These are phyloP conservation scores for Adansonia madagascariensis DNA, from an alignment of 441 rosid species.

Conservation along the genomic window DNA sequence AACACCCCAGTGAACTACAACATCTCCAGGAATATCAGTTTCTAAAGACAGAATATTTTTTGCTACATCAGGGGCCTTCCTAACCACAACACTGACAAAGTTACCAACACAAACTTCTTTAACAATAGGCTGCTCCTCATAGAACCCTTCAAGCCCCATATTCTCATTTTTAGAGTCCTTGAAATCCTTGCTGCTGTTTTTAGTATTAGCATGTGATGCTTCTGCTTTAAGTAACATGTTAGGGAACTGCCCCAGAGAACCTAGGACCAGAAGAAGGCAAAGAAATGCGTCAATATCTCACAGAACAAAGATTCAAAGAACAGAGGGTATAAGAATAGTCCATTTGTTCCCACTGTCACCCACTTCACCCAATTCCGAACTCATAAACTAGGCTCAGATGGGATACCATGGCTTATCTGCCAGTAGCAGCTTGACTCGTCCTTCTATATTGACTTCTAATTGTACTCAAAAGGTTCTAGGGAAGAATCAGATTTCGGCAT, in stretches of 20 bases:
- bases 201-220: slow-evolving; percentile 36
- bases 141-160: slow-evolving; percentile 59
- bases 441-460: slow-evolving; percentile 9
- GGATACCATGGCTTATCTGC: slow-evolving; percentile 25
- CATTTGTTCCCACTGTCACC: background rate
- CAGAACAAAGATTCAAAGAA: background rate
- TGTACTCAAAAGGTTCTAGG: background rate
- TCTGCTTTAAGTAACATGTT: slow-evolving; percentile 52
- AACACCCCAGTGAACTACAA: slow-evolving; percentile 94
- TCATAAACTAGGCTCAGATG: slow-evolving; percentile 20
- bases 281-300: slow-evolving; percentile 28
- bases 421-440: slow-evolving; percentile 7
- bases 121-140: slow-evolving; percentile 66
- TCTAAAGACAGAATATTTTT: slow-evolving; percentile 66
- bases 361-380: slow-evolving; percentile 19
- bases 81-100: slow-evolving; percentile 62
- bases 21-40: slow-evolving; percentile 84
- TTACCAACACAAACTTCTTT: slow-evolving; percentile 52
- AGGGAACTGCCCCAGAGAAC: slow-evolving; percentile 57
- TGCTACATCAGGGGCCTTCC: slow-evolving; percentile 64
- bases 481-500: background rate
- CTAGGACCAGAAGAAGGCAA: slow-evolving; percentile 43
- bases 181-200: slow-evolving; percentile 37
- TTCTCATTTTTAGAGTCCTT: slow-evolving; percentile 44
- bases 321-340: background rate